These are phyloP conservation scores for Mucor racemosus DNA, from an alignment of 371 early-diverging fungal species.

Conservation along the genomic window DNA sequence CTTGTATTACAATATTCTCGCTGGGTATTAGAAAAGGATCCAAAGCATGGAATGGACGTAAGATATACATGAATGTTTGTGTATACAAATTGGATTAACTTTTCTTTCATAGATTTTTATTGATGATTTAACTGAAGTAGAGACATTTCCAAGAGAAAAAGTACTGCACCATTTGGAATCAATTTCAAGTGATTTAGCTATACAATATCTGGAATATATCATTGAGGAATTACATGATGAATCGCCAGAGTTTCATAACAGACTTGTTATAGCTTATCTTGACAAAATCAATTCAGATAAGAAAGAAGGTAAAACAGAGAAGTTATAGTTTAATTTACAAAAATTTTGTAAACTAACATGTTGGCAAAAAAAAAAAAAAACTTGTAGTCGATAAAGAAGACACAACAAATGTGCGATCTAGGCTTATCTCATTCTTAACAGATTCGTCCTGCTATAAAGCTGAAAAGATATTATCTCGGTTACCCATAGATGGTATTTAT, in stretches of 20 bases:
- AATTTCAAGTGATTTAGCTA: constrained; percentile 65
- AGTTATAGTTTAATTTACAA: background rate
- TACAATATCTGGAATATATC: constrained; percentile 80
- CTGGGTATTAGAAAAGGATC: constrained; percentile 77
- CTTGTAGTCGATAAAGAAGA: constrained; percentile 26
- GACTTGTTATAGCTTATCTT: constrained; percentile 75
- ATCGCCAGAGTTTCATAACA: constrained; percentile 79
- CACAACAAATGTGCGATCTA: constrained; percentile 30
- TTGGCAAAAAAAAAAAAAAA: background rate
- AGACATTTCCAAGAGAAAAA: constrained; percentile 57
- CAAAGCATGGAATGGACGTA: constrained; percentile 78
- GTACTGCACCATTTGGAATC: constrained; percentile 65
- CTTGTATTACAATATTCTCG: constrained; percentile 80
- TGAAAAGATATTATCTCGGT: constrained; percentile 72
- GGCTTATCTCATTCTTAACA: constrained; percentile 69
- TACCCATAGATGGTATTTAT: constrained; percentile 72
- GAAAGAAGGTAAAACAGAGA: constrained; percentile 5
- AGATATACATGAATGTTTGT: constrained; percentile 13
- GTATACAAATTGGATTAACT: background rate
- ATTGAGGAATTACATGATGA: constrained; percentile 72
- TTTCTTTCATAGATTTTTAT: constrained; percentile 68
- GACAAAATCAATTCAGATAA: constrained; percentile 45
- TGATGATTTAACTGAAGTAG: constrained; percentile 67
- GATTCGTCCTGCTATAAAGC: constrained; percentile 75
- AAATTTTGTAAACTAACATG: background rate